phyloP scores from a whole-genome alignment of 2,329 filamentous ascomycete genomes.

The Talaromyces atroroseus region DNA sequence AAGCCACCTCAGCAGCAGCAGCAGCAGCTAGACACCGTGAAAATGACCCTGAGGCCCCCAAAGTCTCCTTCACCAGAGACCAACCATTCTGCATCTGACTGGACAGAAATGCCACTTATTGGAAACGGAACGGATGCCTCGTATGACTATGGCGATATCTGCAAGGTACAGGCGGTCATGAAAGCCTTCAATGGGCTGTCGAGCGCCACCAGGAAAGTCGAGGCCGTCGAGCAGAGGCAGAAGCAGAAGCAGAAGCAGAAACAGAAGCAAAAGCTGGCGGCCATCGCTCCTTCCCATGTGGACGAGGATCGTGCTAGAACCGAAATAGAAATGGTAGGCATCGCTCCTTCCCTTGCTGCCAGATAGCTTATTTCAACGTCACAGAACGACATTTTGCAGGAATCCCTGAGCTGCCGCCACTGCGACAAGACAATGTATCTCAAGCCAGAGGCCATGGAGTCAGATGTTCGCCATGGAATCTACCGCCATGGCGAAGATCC shows the following conservation, averaged over 20 bases:
- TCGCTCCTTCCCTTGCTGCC: background rate
- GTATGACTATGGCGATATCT: slow-evolving; percentile 13
- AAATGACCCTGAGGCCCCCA: background rate
- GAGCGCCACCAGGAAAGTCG: slow-evolving; percentile 10
- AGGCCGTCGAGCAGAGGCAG: background rate
- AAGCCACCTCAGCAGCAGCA: slow-evolving; percentile 5
- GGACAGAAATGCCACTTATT: slow-evolving; percentile 6
- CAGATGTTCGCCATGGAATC: slow-evolving; percentile 12
- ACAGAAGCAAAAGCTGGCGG: no score
- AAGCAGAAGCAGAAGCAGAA: background rate
- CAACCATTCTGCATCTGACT: background rate
- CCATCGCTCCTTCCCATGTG: background rate
- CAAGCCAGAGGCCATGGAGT: slow-evolving; percentile 10
- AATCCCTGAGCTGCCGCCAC: slow-evolving; percentile 12
- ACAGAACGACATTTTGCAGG: slow-evolving; percentile 19
- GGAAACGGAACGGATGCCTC: slow-evolving; percentile 11
- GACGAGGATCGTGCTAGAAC: slow-evolving; percentile 1
- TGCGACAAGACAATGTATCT: slow-evolving; percentile 13
- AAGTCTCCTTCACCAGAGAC: background rate
- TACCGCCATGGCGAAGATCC: slow-evolving; percentile 11
- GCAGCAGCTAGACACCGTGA: background rate
- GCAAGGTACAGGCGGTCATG: slow-evolving; percentile 10
- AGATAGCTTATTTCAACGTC: background rate
- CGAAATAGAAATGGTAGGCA: slow-evolving; percentile 12
- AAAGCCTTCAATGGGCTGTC: slow-evolving; percentile 11